Evolutionary conservation across 495 filamentous ascomycete genomes (phyloP), one percentile per base, ranked within the genome.

Genomic region (Tuber borchii): DNA sequence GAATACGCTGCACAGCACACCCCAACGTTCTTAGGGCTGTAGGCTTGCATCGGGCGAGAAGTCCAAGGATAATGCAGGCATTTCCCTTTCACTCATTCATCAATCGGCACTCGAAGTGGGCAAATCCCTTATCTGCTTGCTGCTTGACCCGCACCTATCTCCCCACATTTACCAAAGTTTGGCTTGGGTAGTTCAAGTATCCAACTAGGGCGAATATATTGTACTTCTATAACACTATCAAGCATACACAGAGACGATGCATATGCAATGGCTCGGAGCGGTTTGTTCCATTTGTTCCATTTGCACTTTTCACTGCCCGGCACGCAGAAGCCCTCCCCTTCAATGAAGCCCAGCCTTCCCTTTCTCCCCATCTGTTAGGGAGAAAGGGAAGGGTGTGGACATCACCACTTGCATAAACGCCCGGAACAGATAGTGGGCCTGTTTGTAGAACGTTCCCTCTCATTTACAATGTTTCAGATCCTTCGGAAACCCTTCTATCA

Each of bases 401-500:
- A 34, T 34, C 31, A 34, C 56, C 56, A 34, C 56, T 65, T 34
- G 56, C 56, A 65, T 65, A 65, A 34, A 65, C 56, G 56, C 56
- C 56, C 56, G 56, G n/a, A 65, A 65, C 56, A 65, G 56, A 65
- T 65, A 65, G 26, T 65, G 56, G 12, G 26, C 56, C 56, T 65
- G 56, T 65, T 65, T 65, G 56, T 65, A 65, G 56, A 31, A 65
- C 26, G 14, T 19, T 31, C 56, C 56, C 26, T 65, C 56, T 65
- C 56, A 65, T 65, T 65, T 65, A 65, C 56, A 65, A 34, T 16
- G 74, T 78, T 73, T 76, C 73, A 76, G 43, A 76, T 69, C n/a
- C n/a, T 73, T 78, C 71, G 74, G 61, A 71, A 73, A 72, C 70
- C 76, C 76, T 78, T 78, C 74, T 48, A 75, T 68, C 39, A 44